Evolutionary conservation across 768 basidiomycete species (phyloP), one percentile per base, ranked within the genome.

Genomic region (Pulveroboletus sp.): DNA sequence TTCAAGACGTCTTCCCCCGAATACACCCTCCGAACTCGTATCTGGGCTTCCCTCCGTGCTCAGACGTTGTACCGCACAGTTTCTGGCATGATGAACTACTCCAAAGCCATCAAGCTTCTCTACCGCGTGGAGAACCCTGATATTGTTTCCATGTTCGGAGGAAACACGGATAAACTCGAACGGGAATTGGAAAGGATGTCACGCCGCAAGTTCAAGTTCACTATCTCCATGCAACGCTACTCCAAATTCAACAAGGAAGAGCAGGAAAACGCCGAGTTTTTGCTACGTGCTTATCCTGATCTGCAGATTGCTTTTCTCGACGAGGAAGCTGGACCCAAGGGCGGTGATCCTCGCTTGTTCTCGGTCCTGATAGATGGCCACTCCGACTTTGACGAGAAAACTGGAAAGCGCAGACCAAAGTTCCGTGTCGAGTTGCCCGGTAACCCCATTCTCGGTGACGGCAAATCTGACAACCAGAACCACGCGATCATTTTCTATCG

Each of bases 21-120:
- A 67, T 98, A 97, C 69, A 99, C 97, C 27, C 83, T 99, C 39
- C 92, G 97, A 55, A 98, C 95, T 0, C 91, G 97, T 69, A 99
- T 99, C 58, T 98, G 97, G 97, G 95, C 97, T 2, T 97, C 94
- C 3, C 79, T 99, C 23, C 91, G 97, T 45, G 94, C 94, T 6
- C 97, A 99, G 72, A 99, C 97, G 0, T 81, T 99, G 27, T 99
- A 99, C 70, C 87, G 97, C 54, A 99, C 97, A 11, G 93, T 98
- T 17, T 98, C 97, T 5, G 97, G 97, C 53, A 97, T 99, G 92
- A 98, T 99, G 97, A 98, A 99, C 74, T 99, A 99, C 72, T 89
- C 93, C 62, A 99, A 99, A 73, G 97, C 97, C 21, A 95, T 99
- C 84, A 99, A 99, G 70, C 80, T 99, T 32, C 80, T 98, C 17